Percentiles rank a stretch among this genome's conserved stretches.
These are phyloP conservation scores for Wickerhamiella galacta DNA, from an alignment of 805 yeast genomes.

Conservation along the genomic window DNA sequence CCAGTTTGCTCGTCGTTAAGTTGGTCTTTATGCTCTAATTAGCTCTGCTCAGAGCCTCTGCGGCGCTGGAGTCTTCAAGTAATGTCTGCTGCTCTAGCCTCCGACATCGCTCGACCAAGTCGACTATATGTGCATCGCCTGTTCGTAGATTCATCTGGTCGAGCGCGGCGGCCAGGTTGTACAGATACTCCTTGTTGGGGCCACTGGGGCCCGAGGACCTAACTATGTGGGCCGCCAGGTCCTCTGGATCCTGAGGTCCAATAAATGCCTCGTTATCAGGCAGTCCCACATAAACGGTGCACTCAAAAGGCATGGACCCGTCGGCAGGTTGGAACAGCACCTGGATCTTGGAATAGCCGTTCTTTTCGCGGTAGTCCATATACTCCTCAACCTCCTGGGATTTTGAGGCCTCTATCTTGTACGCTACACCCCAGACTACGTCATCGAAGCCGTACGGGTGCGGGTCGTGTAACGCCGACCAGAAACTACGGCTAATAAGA, in stretches of 20 bases:
- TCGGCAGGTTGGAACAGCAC: constrained; percentile 43
- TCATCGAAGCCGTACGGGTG: constrained; percentile 24
- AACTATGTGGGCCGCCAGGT: constrained; percentile 46
- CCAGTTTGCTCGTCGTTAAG: too few species aligned
- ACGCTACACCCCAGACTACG: constrained; percentile 62
- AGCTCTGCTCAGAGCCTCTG: too few species aligned
- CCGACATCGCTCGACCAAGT: constrained; percentile 19
- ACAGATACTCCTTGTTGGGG: constrained; percentile 53
- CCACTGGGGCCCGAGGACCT: constrained; percentile 67
- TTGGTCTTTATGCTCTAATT: too few species aligned
- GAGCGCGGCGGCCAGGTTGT: constrained; percentile 35
- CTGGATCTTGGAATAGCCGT: constrained; percentile 61
- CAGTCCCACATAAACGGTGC: constrained; percentile 71
- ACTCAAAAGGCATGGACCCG: constrained; percentile 24
- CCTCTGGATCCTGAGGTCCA: constrained; percentile 53
- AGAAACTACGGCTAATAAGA: constrained; percentile 37
- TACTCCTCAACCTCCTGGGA: constrained; percentile 48
- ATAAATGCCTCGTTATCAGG: constrained; percentile 64
- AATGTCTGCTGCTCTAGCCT: constrained; percentile 16
- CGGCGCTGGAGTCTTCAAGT: too few species aligned
- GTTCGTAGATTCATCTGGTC: constrained; percentile 24
- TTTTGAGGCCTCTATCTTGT: constrained; percentile 50
- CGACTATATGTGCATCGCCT: constrained; percentile 29
- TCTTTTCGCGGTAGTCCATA: constrained; percentile 71
- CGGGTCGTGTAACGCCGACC: constrained; percentile 33